Base-by-base conservation (phyloP, 106 monocot genomes). In the Amphibolis antarctica region DNA sequence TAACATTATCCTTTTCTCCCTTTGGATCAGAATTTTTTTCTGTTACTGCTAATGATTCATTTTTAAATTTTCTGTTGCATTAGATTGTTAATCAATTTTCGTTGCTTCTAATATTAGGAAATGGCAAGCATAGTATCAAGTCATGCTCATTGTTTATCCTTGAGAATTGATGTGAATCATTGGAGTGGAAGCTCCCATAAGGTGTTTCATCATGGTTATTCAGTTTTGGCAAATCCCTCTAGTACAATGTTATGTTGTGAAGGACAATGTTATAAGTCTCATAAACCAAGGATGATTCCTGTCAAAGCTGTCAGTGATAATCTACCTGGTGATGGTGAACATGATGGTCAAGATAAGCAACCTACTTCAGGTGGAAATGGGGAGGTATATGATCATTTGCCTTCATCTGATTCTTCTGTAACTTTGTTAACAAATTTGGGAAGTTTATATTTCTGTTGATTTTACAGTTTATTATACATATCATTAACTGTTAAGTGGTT, bases 121-220 rank as follows among this genome's bases (percentile, higher is more conserved):
- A 92, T 84, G 83, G 77, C 62, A 49, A 81, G 55, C 69, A 69
- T 78, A 42, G 42, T 86, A 26, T 69, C 78, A 42, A 71, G 64
- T 25, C 81, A 81, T 67, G 76, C 62, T 29, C 66, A 27, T 60
- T 60, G 59, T 42, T 51, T 69, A 4, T 57, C 76, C 26, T 26
- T 77, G 31, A 75, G 73, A 60, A 60, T 68, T 21, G 42, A 61
- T 62, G 72, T 72, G 14, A 75, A 65, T 68, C 74, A 20, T 29
- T 60, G 42, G 26, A 83, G 74, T 58, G 72, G 50, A 52, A 81
- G 58, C 63, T 50, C 71, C 42, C 78, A 59, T 63, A 83, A 74
- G 55, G 51, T 63, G 22, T 62, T 66, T 47, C 68, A 42, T 68
- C 77, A 73, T 54, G 80, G 84, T 55, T 66, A 49, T 82, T 60